Conservation (phyloP, 2,329 filamentous ascomycete species). For the Coniochaeta sp. region DNA sequence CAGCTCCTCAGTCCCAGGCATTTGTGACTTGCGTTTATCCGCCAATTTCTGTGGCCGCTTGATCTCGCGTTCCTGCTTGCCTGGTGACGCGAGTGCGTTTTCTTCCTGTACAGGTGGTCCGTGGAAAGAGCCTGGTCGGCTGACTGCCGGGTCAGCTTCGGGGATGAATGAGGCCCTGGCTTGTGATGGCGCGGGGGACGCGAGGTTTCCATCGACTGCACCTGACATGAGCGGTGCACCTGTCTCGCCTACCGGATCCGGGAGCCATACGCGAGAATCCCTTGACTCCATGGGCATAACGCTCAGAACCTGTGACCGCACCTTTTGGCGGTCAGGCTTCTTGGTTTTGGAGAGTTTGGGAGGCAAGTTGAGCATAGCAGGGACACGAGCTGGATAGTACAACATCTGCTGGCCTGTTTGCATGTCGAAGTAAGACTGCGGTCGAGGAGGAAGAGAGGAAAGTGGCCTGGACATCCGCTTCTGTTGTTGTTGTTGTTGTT, state of each 20-base stretch:
- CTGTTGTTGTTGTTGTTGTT: slow-evolving; percentile 7
- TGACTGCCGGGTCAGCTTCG: not conserved
- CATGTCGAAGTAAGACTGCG: slow-evolving; percentile 55
- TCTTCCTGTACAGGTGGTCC: not conserved
- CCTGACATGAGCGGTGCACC: not conserved
- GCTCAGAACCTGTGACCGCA: slow-evolving; percentile 66
- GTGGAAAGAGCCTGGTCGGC: not conserved
- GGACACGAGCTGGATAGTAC: slow-evolving; percentile 92
- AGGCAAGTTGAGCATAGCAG: slow-evolving; percentile 86
- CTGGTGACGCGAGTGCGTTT: not conserved
- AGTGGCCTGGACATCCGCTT: slow-evolving; percentile 12
- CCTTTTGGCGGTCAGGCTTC: slow-evolving; percentile 55
- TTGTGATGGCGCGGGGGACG: not conserved
- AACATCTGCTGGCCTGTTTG: slow-evolving; percentile 74
- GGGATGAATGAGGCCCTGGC: not conserved
- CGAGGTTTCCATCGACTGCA: not conserved
- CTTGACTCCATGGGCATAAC: slow-evolving; percentile 40
- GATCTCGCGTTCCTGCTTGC: slow-evolving; percentile 11
- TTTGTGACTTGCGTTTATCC: slow-evolving; percentile 30
- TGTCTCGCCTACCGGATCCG: slow-evolving; percentile 33
- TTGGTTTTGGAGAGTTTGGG: slow-evolving; percentile 72
- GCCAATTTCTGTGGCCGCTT: slow-evolving; percentile 19
- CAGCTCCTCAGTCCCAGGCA: slow-evolving; percentile 43
- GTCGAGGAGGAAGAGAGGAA: slow-evolving; percentile 21
- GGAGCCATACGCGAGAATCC: slow-evolving; percentile 36